These are phyloP conservation scores for Nitzschia sp. DNA, from an alignment of 108 stramenopile species.

Conservation along the genomic window DNA sequence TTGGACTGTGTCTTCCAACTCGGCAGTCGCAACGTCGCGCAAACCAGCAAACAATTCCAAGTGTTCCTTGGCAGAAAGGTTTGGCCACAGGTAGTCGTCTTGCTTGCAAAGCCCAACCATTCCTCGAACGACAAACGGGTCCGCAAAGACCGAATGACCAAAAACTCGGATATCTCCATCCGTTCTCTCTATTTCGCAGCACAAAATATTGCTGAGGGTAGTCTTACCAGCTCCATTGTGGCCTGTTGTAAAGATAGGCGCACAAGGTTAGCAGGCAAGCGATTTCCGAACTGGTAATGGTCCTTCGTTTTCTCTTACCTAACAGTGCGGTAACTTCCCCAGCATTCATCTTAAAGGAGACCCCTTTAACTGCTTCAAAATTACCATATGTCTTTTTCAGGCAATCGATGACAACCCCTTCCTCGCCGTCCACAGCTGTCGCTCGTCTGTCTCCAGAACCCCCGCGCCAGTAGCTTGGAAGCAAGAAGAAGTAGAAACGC, in stretches of 20 bases:
- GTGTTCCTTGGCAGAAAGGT: conserved; percentile 85
- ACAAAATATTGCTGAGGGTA: conserved; percentile 72
- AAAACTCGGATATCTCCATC: conserved; percentile 57
- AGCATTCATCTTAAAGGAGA: conserved; percentile 41
- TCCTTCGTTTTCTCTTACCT: conserved; percentile 48
- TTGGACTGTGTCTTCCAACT: conserved; percentile 28
- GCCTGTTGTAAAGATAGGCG: background rate
- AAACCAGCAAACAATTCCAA: conserved; percentile 81
- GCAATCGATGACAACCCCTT: conserved; percentile 34
- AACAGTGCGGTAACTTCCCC: conserved; percentile 61
- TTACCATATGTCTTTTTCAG: conserved; percentile 52
- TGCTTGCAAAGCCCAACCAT: conserved; percentile 79
- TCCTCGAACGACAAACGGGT: conserved; percentile 28
- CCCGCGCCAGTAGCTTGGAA: conserved; percentile 44
- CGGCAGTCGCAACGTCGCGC: conserved; percentile 41
- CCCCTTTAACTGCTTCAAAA: conserved; percentile 50
- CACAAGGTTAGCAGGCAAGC: background rate
- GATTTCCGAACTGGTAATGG: too few relatives aligned
- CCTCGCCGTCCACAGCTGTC: conserved; percentile 3
- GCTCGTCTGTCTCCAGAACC: background rate
- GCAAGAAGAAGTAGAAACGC: conserved; percentile 44
- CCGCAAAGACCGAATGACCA: conserved; percentile 37
- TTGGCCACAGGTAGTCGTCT: conserved; percentile 82
- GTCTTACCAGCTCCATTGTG: conserved; percentile 74
- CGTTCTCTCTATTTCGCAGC: conserved; percentile 70